Evolutionary conservation across 1,284 basidiomycete species (phyloP).

Genomic region (Irpex rosettiformis): DNA sequence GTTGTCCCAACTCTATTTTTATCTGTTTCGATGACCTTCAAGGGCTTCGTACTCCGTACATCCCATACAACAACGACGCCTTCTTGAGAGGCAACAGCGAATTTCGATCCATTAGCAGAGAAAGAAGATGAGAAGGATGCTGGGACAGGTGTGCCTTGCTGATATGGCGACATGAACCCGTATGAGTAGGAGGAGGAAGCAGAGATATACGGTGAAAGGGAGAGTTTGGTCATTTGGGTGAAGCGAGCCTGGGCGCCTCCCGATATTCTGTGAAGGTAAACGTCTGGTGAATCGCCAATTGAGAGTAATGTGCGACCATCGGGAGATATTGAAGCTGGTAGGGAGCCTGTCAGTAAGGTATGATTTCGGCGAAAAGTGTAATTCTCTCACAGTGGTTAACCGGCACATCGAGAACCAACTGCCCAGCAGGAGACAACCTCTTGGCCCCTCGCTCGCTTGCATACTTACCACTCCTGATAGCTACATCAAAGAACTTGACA

Average conservation of each 20-base stretch:
- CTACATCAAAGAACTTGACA: slow-evolving; percentile 74
- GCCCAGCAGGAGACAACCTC: slow-evolving; percentile 48
- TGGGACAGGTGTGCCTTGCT: slow-evolving; percentile 37
- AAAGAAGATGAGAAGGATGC: slow-evolving; percentile 86
- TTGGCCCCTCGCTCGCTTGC: slow-evolving; percentile 14
- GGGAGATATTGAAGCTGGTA: slow-evolving; percentile 75
- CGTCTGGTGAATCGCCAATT: slow-evolving; percentile 82
- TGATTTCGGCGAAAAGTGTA: slow-evolving; percentile 8
- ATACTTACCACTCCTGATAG: slow-evolving; percentile 33
- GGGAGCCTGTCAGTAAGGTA: slow-evolving; percentile 11
- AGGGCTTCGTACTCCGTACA: slow-evolving; percentile 65
- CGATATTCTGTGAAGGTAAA: slow-evolving; percentile 70
- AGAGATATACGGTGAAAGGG: slow-evolving; percentile 49
- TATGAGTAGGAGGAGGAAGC: slow-evolving; percentile 17
- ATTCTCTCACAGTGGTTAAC: slow-evolving; percentile 54
- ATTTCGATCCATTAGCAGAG: slow-evolving; percentile 75
- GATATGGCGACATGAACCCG: slow-evolving; percentile 28
- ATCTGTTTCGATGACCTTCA: slow-evolving; percentile 63
- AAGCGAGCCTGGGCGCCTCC: slow-evolving; percentile 57
- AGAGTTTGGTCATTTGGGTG: slow-evolving; percentile 50
- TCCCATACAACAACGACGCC: slow-evolving; percentile 81
- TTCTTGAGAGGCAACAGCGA: slow-evolving; percentile 85
- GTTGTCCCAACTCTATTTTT: slow-evolving; percentile 35
- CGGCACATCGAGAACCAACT: slow-evolving; percentile 62
- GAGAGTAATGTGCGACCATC: slow-evolving; percentile 81